Base-by-base conservation (phyloP, 768 basidiomycete species). In the Lyophyllum decastes region DNA sequence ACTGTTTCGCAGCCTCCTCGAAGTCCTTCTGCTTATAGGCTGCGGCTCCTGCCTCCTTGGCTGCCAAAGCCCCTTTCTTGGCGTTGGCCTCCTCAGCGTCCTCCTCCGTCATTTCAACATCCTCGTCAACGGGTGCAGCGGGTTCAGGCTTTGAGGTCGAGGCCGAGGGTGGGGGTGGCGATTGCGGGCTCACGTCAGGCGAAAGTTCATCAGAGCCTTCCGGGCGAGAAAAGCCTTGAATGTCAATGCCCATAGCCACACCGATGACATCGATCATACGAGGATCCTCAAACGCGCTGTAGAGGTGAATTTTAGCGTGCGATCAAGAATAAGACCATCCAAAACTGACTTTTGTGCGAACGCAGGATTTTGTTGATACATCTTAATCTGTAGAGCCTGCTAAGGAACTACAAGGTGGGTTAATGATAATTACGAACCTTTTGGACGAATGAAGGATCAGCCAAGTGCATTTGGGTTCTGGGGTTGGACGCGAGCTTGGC, bases 191-290 rank as follows among this genome's bases (percentile, higher is more conserved):
- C 57, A 86, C 61, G 44, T 85, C 87, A 9, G 88, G 81, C 8
- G 92, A 90, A 47, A 89, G 73, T 53, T 92, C 92, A 54, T 89
- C 82, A 10, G 92, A 92, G 34, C 90, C 94, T 76, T 93, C 92
- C 17, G 89, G 87, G 55, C 94, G 82, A 51, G 85, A 80, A 71
- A 92, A 89, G 55, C 89, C 93, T 73, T 92, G 87, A 74, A 98
- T 83, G 73, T 98, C 94, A 64, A 98, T 82, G 33, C 94, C 94
- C 90, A 98, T 93, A 55, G 93, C 82, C 11, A 87, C 95, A 58
- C 95, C 95, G 44, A 98, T 78, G 16, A 94, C 94, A 68, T 92
- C 89, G 71, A 94, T 92, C 93, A 97, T 94, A 57, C 95, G 85
- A 34, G 95, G 86, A 73, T 98, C 95, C 59, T 84, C 76, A 64